Evolutionary conservation across 768 basidiomycete genomes (phyloP), one percentile per base, ranked within the genome.

Genomic region (Cystobasidiopsis lactophilus): DNA sequence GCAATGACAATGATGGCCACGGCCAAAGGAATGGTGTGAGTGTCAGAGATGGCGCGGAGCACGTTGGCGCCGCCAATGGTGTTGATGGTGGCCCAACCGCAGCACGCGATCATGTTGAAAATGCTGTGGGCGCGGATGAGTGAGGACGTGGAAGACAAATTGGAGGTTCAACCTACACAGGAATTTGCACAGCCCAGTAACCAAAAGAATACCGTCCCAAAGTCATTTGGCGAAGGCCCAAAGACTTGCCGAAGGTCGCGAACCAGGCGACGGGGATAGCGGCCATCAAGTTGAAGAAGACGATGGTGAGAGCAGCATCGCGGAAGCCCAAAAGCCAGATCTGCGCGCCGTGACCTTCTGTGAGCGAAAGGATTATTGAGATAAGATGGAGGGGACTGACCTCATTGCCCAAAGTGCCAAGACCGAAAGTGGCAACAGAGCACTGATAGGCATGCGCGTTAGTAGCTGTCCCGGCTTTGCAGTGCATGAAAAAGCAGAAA

Each of bases 1-100:
- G 71, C 71, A 53, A 73, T 69, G 56, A 73, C 67, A 40, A 72
- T 66, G 48, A 72, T 69, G 9, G 70, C 72, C 5, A 64, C 71
- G 3, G 69, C 67, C 31, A 63, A 59, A 5, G 68, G 67, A 33
- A 70, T 67, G 26, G 61, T 54, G 57, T 65, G 50, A 5, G 47
- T 52, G 24, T 54, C 39, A 9, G 56, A 56, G 26, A 65, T 62
- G 19, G 63, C 60, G 2, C 43, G 52, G 3, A 61, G 58, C 29
- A 26, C 24, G 5, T 48, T 59, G 39, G 58, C 66, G 53, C 60
- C 62, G 59, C 59, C 64, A 56, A 62, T 64, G 29, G 54, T 67
- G 62, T 51, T 62, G 65, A 65, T 64, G 59, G 65, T 46, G 52
- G 64, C 55, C 64, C 65, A 26, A 13, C 70, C 65, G 2, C 71